A percentile compares a stretch with the other conserved stretches of the same genome.
Evolutionary conservation across 2,329 filamentous ascomycete genomes (phyloP).

Genomic region (Paramyrothecium sp.): DNA sequence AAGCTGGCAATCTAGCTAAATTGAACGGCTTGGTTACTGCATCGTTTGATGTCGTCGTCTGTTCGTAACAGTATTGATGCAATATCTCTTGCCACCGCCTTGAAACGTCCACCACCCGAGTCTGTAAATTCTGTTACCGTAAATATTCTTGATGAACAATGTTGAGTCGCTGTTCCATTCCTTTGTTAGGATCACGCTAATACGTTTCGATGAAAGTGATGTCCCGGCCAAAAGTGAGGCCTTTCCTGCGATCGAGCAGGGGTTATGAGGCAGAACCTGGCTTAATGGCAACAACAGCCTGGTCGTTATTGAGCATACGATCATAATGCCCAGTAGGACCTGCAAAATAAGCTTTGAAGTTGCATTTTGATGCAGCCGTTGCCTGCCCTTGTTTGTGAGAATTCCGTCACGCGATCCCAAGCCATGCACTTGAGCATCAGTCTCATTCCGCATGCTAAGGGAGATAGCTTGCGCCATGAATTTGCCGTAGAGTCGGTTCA

Average conservation of each 20-base stretch:
- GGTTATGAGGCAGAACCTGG: slow-evolving; percentile 25
- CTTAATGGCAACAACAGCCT: slow-evolving; percentile 18
- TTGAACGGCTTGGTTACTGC: background rate
- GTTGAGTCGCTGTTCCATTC: slow-evolving; percentile 20
- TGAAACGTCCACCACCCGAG: slow-evolving; percentile 33
- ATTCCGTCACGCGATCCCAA: slow-evolving; percentile 11
- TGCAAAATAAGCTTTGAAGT: slow-evolving; percentile 24
- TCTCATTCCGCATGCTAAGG: slow-evolving; percentile 18
- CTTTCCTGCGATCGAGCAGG: slow-evolving; percentile 24
- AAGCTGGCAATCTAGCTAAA: background rate
- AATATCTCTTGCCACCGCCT: too few relatives aligned
- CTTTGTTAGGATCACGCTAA: slow-evolving; percentile 16
- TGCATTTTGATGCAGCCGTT: slow-evolving; percentile 20
- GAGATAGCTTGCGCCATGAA: slow-evolving; percentile 25
- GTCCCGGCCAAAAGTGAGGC: slow-evolving; percentile 23
- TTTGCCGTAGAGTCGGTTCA: slow-evolving; percentile 17
- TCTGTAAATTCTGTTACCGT: slow-evolving; percentile 11
- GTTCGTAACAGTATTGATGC: too few relatives aligned
- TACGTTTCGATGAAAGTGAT: slow-evolving; percentile 16
- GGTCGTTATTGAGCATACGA: slow-evolving; percentile 18
- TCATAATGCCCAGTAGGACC: slow-evolving; percentile 24
- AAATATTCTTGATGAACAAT: slow-evolving; percentile 4
- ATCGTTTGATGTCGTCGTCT: too few relatives aligned
- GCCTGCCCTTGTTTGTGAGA: slow-evolving; percentile 4
- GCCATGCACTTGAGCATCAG: slow-evolving; percentile 2